These are phyloP conservation scores for Neurospora sp. DNA, from an alignment of 2,329 filamentous ascomycete species.

Conservation along the genomic window DNA sequence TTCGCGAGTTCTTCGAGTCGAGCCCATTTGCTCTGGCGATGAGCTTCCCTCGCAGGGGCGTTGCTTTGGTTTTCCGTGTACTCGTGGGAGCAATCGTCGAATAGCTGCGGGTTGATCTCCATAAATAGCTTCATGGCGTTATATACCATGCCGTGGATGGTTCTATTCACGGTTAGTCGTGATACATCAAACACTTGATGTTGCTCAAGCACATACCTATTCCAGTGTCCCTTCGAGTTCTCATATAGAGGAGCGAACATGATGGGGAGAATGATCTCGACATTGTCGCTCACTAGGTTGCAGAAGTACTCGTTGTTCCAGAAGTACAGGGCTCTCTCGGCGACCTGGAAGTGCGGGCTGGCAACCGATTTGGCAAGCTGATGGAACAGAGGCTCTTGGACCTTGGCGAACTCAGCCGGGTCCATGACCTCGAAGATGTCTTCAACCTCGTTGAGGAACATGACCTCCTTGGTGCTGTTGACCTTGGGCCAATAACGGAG, in stretches of 20 bases:
- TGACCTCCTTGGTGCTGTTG: constrained; percentile 99
- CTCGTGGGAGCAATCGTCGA: constrained; percentile 96
- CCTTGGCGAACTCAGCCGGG: constrained; percentile 94
- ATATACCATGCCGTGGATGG: constrained; percentile 99
- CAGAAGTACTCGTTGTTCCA: constrained; percentile 99
- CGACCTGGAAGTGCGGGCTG: constrained; percentile 97
- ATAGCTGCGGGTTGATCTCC: constrained; percentile 98
- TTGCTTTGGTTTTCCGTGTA: constrained; percentile 96
- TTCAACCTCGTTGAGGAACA: constrained; percentile 98
- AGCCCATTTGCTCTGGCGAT: constrained; percentile 82
- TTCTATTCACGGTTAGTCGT: constrained; percentile 46
- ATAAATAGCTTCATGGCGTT: constrained; percentile 99
- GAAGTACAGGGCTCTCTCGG: constrained; percentile 94
- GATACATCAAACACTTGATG: not conserved
- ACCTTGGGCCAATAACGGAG: constrained; percentile 98
- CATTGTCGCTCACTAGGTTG: constrained; percentile 97
- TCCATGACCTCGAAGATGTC: constrained; percentile 99
- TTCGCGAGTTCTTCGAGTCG: constrained; percentile 72
- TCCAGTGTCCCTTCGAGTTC: constrained; percentile 99
- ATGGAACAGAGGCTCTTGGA: constrained; percentile 94
- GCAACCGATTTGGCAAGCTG: constrained; percentile 96
- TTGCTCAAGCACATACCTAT: constrained; percentile 54
- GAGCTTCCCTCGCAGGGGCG: constrained; percentile 71
- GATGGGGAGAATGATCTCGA: constrained; percentile 94
- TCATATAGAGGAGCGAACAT: constrained; percentile 99